Base-by-base conservation (phyloP, 108 stramenopile species). In the Fistulifera solaris region DNA sequence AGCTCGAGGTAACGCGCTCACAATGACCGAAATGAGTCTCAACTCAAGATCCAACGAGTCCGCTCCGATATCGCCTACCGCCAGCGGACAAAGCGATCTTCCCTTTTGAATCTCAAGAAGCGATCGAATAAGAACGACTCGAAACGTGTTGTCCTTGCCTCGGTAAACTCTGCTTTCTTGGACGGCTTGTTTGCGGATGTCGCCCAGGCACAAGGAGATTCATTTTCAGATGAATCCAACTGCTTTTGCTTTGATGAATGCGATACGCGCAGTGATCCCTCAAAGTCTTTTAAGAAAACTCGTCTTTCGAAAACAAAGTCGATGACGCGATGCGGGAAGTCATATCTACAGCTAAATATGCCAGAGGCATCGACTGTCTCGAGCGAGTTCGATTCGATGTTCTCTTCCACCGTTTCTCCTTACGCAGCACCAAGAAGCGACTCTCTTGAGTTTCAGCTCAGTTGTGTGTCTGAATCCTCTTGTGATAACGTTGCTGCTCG, bases 171-270 rank as follows among this genome's bases (percentile, higher is more conserved):
- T 0, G 77, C 57, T 18, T 73, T 78, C 48, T 58, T 78, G 10
- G 58, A 59, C 12, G 77, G 77, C 16, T 52, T 78, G 7, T 78
- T 78, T 52, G 72, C 72, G n/a, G 77, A 78, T 39, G 68, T 78
- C n/a, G 72, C 76, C 12, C 31, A 35, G 31, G 31, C 31, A 35
- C 31, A 35, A 8, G 31, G 31, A 35, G 31, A 35, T 35, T 35
- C 31, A 8, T 35, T 35, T 35, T 35, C 31, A 8, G 31, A 35
- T 35, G 49, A 26, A 3, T 31, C 22, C 27, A 15, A 21, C 17
- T 5, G 27, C 53, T 38, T 8, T 27, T 54, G 14, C 15, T 54
- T 3, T 5, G n/a, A 21, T 27, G 16, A 16, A 19, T n/a, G 41
- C 40, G 35, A 31, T 35, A 4, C 27, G 3, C 27, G 19, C 26